phyloP scores from a whole-genome alignment of 352 stramenopile genomes.

The Bremia lactucae region DNA sequence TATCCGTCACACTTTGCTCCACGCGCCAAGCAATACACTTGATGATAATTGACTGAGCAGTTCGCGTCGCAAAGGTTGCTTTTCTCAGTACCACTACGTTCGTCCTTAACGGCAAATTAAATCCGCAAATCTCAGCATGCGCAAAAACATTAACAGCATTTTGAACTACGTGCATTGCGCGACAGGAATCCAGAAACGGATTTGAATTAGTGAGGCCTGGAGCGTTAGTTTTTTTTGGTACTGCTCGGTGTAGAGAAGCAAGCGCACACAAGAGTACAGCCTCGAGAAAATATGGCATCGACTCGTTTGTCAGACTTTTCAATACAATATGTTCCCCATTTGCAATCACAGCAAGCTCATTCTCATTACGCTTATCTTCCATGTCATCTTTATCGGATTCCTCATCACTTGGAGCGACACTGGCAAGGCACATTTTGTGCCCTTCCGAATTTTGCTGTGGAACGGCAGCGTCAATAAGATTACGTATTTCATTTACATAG shows the following conservation, averaged over 20 bases:
- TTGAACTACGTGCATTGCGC: conserved; percentile 26
- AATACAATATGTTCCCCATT: conserved; percentile 53
- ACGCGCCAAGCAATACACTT: conserved; percentile 40
- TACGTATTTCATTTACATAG: conserved; percentile 37
- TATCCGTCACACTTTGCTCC: conserved; percentile 23
- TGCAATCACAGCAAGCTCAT: conserved; percentile 18
- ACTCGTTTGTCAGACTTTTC: conserved; percentile 53
- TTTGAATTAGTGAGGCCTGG: conserved; percentile 8
- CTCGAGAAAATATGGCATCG: conserved; percentile 52
- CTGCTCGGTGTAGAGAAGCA: conserved; percentile 32
- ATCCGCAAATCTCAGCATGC: conserved; percentile 35
- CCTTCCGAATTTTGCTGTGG: conserved; percentile 1
- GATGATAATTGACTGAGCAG: conserved; percentile 20
- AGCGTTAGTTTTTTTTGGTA: conserved; percentile 15
- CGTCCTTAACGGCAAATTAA: conserved; percentile 42
- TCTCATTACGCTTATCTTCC: conserved; percentile 17
- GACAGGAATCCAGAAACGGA: conserved; percentile 36
- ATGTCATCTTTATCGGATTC: conserved; percentile 22
- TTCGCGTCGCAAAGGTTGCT: conserved; percentile 28
- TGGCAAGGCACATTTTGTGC: conserved; percentile 4
- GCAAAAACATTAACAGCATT: conserved; percentile 39
- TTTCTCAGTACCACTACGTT: conserved; percentile 36
- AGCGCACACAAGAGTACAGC: conserved; percentile 38
- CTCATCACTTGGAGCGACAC: conserved; percentile 8
- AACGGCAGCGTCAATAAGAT: conserved; percentile 25